A percentile compares a stretch with the other conserved stretches of the same genome.
Conservation (phyloP, 116 monocot genomes). For the Trichopus zeylanicus region DNA sequence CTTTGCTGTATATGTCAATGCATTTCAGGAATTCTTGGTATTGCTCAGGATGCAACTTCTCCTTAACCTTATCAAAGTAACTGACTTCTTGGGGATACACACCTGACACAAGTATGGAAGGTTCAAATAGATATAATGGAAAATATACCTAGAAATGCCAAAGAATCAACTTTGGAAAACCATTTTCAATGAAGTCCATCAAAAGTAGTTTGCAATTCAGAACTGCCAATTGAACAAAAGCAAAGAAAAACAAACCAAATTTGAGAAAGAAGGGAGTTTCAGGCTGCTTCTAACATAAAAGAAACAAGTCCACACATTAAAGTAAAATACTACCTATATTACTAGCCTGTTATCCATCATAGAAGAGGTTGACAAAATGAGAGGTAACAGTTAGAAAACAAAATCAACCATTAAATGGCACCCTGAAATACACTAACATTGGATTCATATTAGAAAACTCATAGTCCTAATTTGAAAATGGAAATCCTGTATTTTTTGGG, state of each 20-base stretch:
- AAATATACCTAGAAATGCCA: no score
- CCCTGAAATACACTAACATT: not conserved
- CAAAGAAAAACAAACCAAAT: not conserved
- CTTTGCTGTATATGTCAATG: conserved; percentile 54
- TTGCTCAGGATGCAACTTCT: conserved; percentile 33
- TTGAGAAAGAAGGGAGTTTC: not conserved
- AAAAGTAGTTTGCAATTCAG: not conserved
- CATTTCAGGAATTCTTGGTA: conserved; percentile 72
- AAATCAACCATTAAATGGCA: not conserved
- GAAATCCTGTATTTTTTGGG: no score
- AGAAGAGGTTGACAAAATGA: not conserved
- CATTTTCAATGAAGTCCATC: no score
- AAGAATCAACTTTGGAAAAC: no score
- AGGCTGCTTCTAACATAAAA: not conserved
- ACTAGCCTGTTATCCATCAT: not conserved
- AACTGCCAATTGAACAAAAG: no score
- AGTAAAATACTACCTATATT: not conserved
- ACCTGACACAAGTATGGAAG: conserved; percentile 21
- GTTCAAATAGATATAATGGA: not conserved
- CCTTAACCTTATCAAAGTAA: conserved; percentile 66
- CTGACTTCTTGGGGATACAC: conserved; percentile 38
- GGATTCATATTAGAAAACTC: no score
- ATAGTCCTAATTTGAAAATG: no score
- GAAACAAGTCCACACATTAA: not conserved
- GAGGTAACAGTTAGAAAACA: not conserved